A percentile compares a stretch with the other conserved stretches of the same genome.
phyloP scores from a whole-genome alignment of 768 basidiomycete genomes.

The Chalciporus piperatus region DNA sequence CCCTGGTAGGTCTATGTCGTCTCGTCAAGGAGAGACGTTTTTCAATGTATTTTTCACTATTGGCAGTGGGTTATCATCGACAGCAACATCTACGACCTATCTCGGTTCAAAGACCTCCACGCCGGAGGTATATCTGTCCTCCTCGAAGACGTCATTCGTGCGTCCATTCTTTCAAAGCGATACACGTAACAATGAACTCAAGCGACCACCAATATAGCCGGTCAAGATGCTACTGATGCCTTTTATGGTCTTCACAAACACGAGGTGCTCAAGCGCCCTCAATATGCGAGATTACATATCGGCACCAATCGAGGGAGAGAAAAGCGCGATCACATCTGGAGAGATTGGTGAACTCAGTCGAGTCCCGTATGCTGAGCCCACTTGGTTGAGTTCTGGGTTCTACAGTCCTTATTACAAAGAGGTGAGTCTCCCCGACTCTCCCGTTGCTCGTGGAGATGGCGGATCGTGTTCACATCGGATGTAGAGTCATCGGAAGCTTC shows the following conservation, averaged over 20 bases:
- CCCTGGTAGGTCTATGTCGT: slow-evolving; percentile 50
- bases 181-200: too few relatives aligned
- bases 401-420: slow-evolving; percentile 75
- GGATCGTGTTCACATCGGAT: background rate
- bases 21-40: background rate
- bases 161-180: slow-evolving; percentile 13
- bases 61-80: slow-evolving; percentile 37
- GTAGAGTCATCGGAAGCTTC: slow-evolving; percentile 43
- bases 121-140: slow-evolving; percentile 80
- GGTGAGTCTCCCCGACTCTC: slow-evolving; percentile 29
- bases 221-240: slow-evolving; percentile 74
- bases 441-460: background rate
- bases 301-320: slow-evolving; percentile 62
- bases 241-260: slow-evolving; percentile 78
- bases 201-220: slow-evolving; percentile 30
- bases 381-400: slow-evolving; percentile 66
- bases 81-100: slow-evolving; percentile 77
- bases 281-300: slow-evolving; percentile 61
- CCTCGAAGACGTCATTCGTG: slow-evolving; percentile 68
- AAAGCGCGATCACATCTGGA: slow-evolving; percentile 44
- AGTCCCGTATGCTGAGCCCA: slow-evolving; percentile 80
- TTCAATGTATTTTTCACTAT: background rate
- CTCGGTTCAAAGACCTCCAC: slow-evolving; percentile 75
- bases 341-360: slow-evolving; percentile 53
- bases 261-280: slow-evolving; percentile 67